A percentile compares a stretch with the other conserved stretches of the same genome.
Evolutionary conservation across 1,284 basidiomycete species (phyloP).

Genomic region (Apiotrichum gracile): DNA sequence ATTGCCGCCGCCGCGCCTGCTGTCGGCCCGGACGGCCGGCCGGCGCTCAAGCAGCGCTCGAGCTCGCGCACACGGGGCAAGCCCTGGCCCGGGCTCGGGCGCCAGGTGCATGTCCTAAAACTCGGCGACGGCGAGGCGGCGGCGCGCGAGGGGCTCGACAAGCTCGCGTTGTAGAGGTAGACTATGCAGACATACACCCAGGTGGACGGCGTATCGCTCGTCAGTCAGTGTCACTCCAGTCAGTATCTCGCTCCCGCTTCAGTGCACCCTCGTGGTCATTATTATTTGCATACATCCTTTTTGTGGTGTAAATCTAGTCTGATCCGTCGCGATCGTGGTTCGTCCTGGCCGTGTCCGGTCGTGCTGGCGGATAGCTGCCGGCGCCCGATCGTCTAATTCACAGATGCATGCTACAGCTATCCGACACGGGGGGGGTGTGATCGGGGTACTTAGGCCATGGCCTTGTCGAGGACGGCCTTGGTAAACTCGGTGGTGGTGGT

Average conservation of each 20-base stretch:
- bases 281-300: no score
- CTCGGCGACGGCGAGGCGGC: conserved; percentile 2
- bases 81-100: conserved; percentile 73
- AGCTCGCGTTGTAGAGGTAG: conserved; percentile 5
- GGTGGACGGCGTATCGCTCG: no score
- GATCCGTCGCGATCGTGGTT: no score
- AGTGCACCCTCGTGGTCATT: no score
- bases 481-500: conserved; percentile 90
- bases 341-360: no score
- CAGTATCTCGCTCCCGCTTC: no score
- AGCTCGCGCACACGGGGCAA: conserved; percentile 52
- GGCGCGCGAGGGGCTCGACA: background rate
- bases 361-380: no score
- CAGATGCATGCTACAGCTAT: conserved; percentile 13
- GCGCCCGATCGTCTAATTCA: conserved; percentile 4
- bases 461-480: conserved; percentile 64
- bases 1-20: conserved; percentile 52
- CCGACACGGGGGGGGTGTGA: background rate
- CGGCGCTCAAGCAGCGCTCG: conserved; percentile 1
- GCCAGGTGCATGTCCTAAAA: conserved; percentile 29
- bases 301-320: no score
- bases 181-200: no score
- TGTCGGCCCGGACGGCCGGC: background rate
- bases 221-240: no score
- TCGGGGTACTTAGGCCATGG: conserved; percentile 17